Evolutionary conservation across 2,329 filamentous ascomycete genomes (phyloP).

Genomic region (Venturia effusa): DNA sequence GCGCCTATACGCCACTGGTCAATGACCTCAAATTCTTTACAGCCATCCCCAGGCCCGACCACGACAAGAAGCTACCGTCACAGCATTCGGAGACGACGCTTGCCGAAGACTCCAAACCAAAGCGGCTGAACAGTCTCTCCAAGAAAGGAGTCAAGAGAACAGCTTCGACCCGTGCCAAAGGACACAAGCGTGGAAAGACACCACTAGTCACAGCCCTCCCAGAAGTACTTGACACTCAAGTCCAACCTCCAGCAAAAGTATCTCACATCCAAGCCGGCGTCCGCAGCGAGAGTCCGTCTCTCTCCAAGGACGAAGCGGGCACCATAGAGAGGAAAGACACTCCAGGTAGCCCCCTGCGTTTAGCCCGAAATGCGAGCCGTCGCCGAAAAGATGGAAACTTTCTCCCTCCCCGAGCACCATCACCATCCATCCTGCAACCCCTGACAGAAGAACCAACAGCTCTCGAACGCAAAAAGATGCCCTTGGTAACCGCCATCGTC

Average conservation of each 20-base stretch:
- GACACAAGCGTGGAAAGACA: conserved; percentile 2
- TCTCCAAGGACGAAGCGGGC: background rate
- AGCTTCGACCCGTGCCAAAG: background rate
- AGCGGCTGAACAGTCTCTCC: background rate
- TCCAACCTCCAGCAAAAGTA: background rate
- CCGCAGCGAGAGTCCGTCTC: background rate
- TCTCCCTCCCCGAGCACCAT: background rate
- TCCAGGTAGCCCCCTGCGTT: background rate
- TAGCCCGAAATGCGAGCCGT: background rate
- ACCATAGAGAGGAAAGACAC: background rate
- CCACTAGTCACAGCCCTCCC: background rate
- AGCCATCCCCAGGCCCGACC: background rate
- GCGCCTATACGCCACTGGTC: background rate
- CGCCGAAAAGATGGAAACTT: conserved; percentile 1
- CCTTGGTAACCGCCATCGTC: background rate
- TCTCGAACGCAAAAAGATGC: conserved; percentile 1
- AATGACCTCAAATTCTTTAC: background rate
- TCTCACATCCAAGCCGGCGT: background rate
- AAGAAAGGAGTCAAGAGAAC: background rate
- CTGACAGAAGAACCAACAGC: conserved; percentile 3
- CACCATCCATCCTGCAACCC: background rate
- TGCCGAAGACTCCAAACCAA: background rate
- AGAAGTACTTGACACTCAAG: background rate
- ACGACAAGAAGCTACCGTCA: background rate
- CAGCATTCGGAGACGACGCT: background rate